Evolutionary conservation across 2,329 filamentous ascomycete species (phyloP), one percentile per base, ranked within the genome.

Genomic region (Phyllosticta citrichinensis): DNA sequence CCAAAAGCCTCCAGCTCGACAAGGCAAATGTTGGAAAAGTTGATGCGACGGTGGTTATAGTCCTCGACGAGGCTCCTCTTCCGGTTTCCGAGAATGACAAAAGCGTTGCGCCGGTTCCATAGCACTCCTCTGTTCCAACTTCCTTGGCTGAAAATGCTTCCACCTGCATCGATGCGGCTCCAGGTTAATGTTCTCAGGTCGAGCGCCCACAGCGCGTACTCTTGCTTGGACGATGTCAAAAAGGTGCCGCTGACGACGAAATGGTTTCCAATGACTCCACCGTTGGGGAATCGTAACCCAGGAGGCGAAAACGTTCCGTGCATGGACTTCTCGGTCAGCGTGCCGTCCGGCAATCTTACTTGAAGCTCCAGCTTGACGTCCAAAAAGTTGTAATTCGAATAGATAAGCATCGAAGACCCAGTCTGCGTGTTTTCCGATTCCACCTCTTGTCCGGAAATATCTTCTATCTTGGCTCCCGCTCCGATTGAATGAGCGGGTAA

Each of bases 191-290:
- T 94, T 62, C 87, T 85, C 61, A 99, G 76, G 70, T 99, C 92
- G 55, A 99, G 77, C 2, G 94, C 93, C 94, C 94, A 99, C 1
- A 99, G 80, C 0, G 94, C 93, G 74, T 97, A 99, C 73, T 99
- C 94, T 71, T 97, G 93, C 75, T 97, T 97, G 1, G 93, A 97
- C 1, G 93, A 97, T 0, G 94, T 99, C 62, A 99, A 81, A 71
- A 97, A 97, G 0, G 94, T 99, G 27, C 94, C 94, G 70, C 92
- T 97, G 22, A 99, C 93, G 52, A 99, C 91, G 69, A 99, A 97
- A 72, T 97, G 89, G 5, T 91, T 93, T 73, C 96, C 93, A 66
- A 97, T 93, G 55, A 99, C 85, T 52, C 92, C 94, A 30, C 94
- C 94, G 65, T 97, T 99, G 1, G 94, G 94, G 69, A 99, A 99